A percentile compares a stretch with the other conserved stretches of the same genome.
Evolutionary conservation across 257 asterid species (phyloP).

Genomic region (Ligustrum vulgare): DNA sequence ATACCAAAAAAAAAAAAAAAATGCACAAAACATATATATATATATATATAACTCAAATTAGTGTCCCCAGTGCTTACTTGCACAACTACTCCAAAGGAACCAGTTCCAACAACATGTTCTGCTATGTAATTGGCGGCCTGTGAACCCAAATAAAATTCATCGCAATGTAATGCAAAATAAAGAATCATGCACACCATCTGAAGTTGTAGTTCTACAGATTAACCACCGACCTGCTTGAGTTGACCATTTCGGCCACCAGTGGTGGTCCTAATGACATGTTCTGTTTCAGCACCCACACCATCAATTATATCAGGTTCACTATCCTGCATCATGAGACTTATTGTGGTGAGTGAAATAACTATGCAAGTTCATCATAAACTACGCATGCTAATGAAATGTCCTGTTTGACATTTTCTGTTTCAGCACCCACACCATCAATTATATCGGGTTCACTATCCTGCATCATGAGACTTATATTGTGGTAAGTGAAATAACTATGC

Average conservation of each 20-base stretch:
- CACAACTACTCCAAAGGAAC: conserved; percentile 93
- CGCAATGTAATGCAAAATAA: conserved; percentile 11
- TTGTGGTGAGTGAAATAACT: conserved; percentile 14
- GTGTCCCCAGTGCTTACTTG: conserved; percentile 57
- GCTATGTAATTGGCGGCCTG: conserved; percentile 91
- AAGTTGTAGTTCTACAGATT: conserved; percentile 24
- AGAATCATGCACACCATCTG: conserved; percentile 26
- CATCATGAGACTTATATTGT: conserved; percentile 28
- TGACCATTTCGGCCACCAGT: conserved; percentile 94
- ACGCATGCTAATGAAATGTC: conserved; percentile 64
- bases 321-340: conserved; percentile 58
- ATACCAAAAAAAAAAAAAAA: too few relatives aligned
- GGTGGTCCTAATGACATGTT: conserved; percentile 83
- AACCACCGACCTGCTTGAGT: conserved; percentile 73
- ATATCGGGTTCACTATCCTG: conserved; percentile 96
- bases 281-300: conserved; percentile 95
- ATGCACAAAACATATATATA: conserved; percentile 14
- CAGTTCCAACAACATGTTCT: conserved; percentile 97
- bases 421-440: conserved; percentile 92
- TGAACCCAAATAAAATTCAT: conserved; percentile 31
- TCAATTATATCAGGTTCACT: conserved; percentile 91
- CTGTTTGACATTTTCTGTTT: too few relatives aligned
- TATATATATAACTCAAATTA: conserved; percentile 16
- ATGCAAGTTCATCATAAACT: conserved; percentile 15
- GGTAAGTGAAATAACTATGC: conserved; percentile 12